Evolutionary conservation across 2,329 filamentous ascomycete species (phyloP), one percentile per base, ranked within the genome.

Genomic region (Arthrinium puccinioides): DNA sequence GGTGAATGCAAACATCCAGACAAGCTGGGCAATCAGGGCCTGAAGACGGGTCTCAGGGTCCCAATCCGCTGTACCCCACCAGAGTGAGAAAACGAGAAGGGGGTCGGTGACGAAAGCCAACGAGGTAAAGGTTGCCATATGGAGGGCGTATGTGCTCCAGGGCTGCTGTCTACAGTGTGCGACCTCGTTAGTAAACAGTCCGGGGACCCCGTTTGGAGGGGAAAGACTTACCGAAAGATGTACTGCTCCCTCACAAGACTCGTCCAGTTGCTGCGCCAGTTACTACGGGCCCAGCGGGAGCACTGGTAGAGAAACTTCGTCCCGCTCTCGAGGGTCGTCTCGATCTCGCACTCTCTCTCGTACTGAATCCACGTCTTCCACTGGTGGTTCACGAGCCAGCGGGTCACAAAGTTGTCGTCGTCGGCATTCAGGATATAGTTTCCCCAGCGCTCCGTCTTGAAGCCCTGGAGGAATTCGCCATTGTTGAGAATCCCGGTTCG

Each of bases 321-420:
- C 56, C 89, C 84, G 58, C 90, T 85, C 61, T 96, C 90, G 27
- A 97, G 72, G 4, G 89, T 96, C 19, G 90, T 97, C 66, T 92
- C 82, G 43, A 97, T 83, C 62, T 94, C 86, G 6, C 87, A 94
- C 56, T 94, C 87, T 32, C 75, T 78, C 59, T 95, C 83, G 64
- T 95, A 95, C 66, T 97, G 90, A 61, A 96, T 85, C 72, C 86
- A 90, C 16, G 89, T 96, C 66, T 94, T 87, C 86, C 87, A 94
- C 49, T 82, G 76, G 65, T 95, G 84, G 46, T 80, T 85, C 49
- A 96, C 89, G 54, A 97, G 75, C 90, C 90, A 97, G 40, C 90
- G 82, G 6, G 90, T 96, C 51, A 97, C 87, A 65, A 96, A 97
- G 65, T 97, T 97, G 70, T 97, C 90, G 60, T 97, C 90, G 61